Percentiles rank a stretch among this genome's conserved stretches.
These are phyloP conservation scores for Acanthochlamys bracteata DNA, from an alignment of 106 monocot species.

Conservation along the genomic window DNA sequence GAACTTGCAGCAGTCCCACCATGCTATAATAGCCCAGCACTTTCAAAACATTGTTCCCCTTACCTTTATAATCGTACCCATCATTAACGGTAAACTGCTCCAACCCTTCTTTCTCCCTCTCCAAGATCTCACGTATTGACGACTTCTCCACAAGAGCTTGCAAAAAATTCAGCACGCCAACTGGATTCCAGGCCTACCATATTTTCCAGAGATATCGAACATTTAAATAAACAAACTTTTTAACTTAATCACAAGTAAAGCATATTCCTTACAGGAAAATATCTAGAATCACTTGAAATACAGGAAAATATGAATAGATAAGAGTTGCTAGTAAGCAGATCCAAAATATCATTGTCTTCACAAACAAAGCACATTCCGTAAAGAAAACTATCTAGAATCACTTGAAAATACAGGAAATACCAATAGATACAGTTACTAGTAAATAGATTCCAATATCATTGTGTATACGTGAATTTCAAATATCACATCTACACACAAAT, in stretches of 20 bases:
- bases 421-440: no score
- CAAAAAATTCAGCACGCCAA: slow-evolving; percentile 94
- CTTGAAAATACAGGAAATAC: no score
- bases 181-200: slow-evolving; percentile 88
- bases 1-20: slow-evolving; percentile 83
- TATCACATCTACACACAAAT: no score
- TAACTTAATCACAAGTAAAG: not conserved
- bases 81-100: slow-evolving; percentile 80
- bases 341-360: no score
- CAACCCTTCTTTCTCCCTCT: slow-evolving; percentile 89
- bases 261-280: no score
- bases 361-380: not conserved
- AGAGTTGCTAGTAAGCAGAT: no score
- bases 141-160: slow-evolving; percentile 98
- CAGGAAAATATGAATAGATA: no score
- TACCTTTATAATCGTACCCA: slow-evolving; percentile 86
- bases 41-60: slow-evolving; percentile 92
- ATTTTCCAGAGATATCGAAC: not conserved
- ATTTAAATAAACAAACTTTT: not conserved
- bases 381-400: no score
- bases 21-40: slow-evolving; percentile 95
- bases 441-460: no score
- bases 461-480: no score
- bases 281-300: no score
- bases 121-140: slow-evolving; percentile 64